Evolutionary conservation across 768 basidiomycete species (phyloP).

Genomic region (Lactarius sp.): DNA sequence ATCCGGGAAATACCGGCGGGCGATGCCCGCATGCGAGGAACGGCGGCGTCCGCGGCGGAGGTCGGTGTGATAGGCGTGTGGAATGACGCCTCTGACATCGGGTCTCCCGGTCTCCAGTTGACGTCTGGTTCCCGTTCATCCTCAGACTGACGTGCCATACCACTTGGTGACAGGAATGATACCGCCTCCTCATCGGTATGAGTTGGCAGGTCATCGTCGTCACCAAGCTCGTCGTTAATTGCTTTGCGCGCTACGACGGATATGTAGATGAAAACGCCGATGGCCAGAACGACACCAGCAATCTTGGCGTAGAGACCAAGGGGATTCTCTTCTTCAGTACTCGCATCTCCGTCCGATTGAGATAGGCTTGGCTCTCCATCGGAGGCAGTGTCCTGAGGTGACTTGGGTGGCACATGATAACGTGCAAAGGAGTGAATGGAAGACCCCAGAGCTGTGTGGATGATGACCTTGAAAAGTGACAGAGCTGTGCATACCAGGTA

Average conservation of each 20-base stretch:
- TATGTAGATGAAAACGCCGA: slow-evolving; percentile 75
- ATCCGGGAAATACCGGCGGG: slow-evolving; percentile 7
- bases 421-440: slow-evolving; percentile 81
- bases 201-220: slow-evolving; percentile 35
- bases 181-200: slow-evolving; percentile 26
- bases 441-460: slow-evolving; percentile 85
- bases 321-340: slow-evolving; percentile 39
- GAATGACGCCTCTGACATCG: slow-evolving; percentile 23
- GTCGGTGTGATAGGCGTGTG: slow-evolving; percentile 9
- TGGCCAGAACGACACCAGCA: slow-evolving; percentile 62
- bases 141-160: slow-evolving; percentile 16
- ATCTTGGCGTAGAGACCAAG: slow-evolving; percentile 61
- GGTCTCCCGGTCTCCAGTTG: slow-evolving; percentile 3
- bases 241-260: slow-evolving; percentile 69
- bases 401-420: slow-evolving; percentile 39
- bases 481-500: slow-evolving; percentile 78
- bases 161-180: slow-evolving; percentile 23
- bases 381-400: slow-evolving; percentile 25
- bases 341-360: slow-evolving; percentile 7
- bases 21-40: slow-evolving; percentile 11
- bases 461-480: slow-evolving; percentile 83
- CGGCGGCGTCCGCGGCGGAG: slow-evolving; percentile 14
- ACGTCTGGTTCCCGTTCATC: slow-evolving; percentile 17
- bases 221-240: slow-evolving; percentile 51
- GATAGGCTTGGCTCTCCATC: slow-evolving; percentile 24